Evolutionary conservation across 2,329 filamentous ascomycete species (phyloP).

Genomic region (Penicillium sp.): DNA sequence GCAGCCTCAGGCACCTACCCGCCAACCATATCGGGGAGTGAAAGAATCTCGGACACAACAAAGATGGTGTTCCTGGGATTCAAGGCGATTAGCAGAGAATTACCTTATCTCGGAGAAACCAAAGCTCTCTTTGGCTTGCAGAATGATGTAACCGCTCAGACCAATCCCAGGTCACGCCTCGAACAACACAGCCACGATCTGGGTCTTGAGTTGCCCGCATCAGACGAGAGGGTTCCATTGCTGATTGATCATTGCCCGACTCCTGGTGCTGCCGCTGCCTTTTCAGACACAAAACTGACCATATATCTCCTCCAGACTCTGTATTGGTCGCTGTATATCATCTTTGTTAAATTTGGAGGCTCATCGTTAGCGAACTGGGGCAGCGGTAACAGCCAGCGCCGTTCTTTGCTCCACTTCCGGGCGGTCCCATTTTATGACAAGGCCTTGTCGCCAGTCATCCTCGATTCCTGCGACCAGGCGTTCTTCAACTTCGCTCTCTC

Average conservation of each 20-base stretch:
- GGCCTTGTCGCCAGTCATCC: slow-evolving; percentile 19
- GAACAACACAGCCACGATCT: slow-evolving; percentile 14
- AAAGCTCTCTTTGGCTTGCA: background rate
- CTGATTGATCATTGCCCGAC: background rate
- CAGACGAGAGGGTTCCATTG: background rate
- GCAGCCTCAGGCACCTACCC: slow-evolving; percentile 18
- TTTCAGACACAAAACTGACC: background rate
- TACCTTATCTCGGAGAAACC: background rate
- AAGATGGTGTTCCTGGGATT: background rate
- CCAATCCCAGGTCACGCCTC: background rate
- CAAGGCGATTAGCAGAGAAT: background rate
- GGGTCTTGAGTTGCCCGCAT: slow-evolving; percentile 1
- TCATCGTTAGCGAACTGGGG: slow-evolving; percentile 14
- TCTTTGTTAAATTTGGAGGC: background rate
- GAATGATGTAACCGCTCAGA: slow-evolving; percentile 11
- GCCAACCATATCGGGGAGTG: background rate
- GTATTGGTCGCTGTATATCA: background rate
- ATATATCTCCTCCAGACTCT: background rate
- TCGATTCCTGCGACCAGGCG: slow-evolving; percentile 19
- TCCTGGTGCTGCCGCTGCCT: background rate
- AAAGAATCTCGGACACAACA: background rate
- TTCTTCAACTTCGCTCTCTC: slow-evolving; percentile 18
- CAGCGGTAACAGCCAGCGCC: slow-evolving; percentile 21
- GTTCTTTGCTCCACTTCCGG: slow-evolving; percentile 33
- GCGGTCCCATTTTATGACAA: slow-evolving; percentile 26